A percentile compares a stretch with the other conserved stretches of the same genome.
Conservation (phyloP, 2,329 filamentous ascomycete species). For the Thermothelomyces thermophilus region DNA sequence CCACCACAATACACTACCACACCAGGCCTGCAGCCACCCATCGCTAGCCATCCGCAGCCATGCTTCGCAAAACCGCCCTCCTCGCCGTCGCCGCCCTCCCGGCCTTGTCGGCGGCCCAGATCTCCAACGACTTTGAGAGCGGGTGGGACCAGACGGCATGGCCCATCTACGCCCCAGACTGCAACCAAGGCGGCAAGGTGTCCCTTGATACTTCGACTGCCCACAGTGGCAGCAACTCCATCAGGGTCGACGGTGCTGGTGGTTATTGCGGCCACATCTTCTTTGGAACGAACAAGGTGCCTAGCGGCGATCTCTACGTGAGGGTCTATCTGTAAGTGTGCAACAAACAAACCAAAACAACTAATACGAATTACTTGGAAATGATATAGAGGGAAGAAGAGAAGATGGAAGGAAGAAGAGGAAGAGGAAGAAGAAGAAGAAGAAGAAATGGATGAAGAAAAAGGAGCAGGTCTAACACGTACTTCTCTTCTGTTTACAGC, state of each 20-base stretch:
- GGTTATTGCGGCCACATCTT: slow-evolving; percentile 56
- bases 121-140: slow-evolving; percentile 50
- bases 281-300: slow-evolving; percentile 51
- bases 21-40: not conserved
- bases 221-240: slow-evolving; percentile 50
- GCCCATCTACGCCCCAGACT: slow-evolving; percentile 54
- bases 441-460: not conserved
- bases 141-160: slow-evolving; percentile 52
- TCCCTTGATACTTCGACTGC: slow-evolving; percentile 50
- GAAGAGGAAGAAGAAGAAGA: too few relatives aligned
- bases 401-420: too few relatives aligned
- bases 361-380: too few relatives aligned
- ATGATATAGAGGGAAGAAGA: too few relatives aligned
- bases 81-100: slow-evolving; percentile 42
- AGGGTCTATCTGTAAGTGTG: slow-evolving; percentile 47
- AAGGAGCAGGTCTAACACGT: not conserved
- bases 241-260: slow-evolving; percentile 45
- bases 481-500: slow-evolving; percentile 29
- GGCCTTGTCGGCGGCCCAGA: slow-evolving; percentile 44
- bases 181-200: slow-evolving; percentile 52
- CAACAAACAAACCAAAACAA: too few relatives aligned
- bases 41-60: not conserved
- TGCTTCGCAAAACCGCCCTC: slow-evolving; percentile 8
- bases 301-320: slow-evolving; percentile 52
- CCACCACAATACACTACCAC: too few relatives aligned